phyloP scores from a whole-genome alignment of 2,329 filamentous ascomycete species.

The Penicillium fuscoglaucum region DNA sequence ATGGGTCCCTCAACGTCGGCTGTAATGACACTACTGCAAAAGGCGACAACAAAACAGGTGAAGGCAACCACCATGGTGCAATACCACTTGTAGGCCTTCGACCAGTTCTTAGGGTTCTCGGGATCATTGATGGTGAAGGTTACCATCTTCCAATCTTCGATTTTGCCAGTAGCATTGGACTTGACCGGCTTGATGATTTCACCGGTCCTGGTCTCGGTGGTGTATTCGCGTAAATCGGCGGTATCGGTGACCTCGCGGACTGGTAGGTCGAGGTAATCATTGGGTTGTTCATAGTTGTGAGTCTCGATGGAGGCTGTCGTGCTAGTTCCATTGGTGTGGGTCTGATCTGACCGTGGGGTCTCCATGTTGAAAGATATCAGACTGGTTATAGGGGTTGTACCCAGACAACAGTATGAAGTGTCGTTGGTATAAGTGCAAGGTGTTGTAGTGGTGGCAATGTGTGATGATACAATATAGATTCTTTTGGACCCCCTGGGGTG shows the following conservation, averaged over 20 bases:
- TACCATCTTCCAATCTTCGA: conserved; percentile 62
- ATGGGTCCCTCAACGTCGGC: conserved; percentile 68
- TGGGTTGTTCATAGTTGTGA: conserved; percentile 23
- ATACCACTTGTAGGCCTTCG: conserved; percentile 75
- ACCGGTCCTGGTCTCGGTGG: conserved; percentile 61
- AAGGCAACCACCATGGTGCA: conserved; percentile 80
- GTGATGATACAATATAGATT: not conserved
- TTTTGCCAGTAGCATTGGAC: conserved; percentile 56
- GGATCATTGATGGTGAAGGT: conserved; percentile 71
- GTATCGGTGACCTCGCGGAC: conserved; percentile 62
- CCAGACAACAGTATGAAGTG: conserved; percentile 3
- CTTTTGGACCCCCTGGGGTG: not conserved
- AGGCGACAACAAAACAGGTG: conserved; percentile 73
- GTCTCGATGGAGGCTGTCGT: conserved; percentile 30
- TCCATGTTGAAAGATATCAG: conserved; percentile 18
- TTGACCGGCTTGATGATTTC: conserved; percentile 57
- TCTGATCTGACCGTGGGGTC: conserved; percentile 12
- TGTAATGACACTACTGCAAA: conserved; percentile 73
- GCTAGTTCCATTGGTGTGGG: conserved; percentile 19
- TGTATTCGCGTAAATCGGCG: conserved; percentile 68
- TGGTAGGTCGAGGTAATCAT: conserved; percentile 61
- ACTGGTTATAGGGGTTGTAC: not conserved
- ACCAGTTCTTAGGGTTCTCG: conserved; percentile 85
- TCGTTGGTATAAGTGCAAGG: not conserved
- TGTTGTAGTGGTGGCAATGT: not conserved